Evolutionary conservation across 768 basidiomycete genomes (phyloP).

Genomic region (Candolleomyces efflorescens): DNA sequence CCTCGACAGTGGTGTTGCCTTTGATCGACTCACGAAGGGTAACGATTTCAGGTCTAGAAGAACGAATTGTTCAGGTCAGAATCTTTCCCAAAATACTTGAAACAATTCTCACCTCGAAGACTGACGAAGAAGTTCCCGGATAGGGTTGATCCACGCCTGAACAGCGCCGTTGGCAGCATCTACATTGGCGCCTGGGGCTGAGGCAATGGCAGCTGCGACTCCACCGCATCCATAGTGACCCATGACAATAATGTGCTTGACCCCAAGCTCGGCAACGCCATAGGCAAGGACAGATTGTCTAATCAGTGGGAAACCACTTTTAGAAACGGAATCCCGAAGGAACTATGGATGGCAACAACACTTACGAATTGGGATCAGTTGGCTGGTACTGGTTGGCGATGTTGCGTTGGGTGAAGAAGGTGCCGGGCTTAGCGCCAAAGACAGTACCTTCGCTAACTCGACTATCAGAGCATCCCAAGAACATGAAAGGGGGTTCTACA

Average conservation of each 20-base stretch:
- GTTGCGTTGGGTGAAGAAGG: slow-evolving; percentile 34
- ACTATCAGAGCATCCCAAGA: slow-evolving; percentile 37
- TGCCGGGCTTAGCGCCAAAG: slow-evolving; percentile 35
- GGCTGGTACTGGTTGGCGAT: slow-evolving; percentile 37
- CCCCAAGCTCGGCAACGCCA: slow-evolving; percentile 30
- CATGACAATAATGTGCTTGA: slow-evolving; percentile 39
- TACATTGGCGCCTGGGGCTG: slow-evolving; percentile 15
- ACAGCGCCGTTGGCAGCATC: slow-evolving; percentile 27
- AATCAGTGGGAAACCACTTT: not conserved
- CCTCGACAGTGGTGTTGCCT: slow-evolving; percentile 14
- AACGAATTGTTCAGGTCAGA: not conserved
- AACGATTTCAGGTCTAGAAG: slow-evolving; percentile 28
- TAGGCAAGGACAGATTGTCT: slow-evolving; percentile 35
- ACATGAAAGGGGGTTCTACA: slow-evolving; percentile 30
- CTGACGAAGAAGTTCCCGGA: slow-evolving; percentile 29
- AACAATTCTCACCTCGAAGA: slow-evolving; percentile 24
- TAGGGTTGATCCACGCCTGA: slow-evolving; percentile 37
- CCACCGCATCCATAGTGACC: slow-evolving; percentile 43
- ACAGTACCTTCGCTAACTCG: slow-evolving; percentile 34
- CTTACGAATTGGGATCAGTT: slow-evolving; percentile 32
- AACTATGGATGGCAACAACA: slow-evolving; percentile 1
- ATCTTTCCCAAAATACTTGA: not conserved
- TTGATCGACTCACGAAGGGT: slow-evolving; percentile 23
- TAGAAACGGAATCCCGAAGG: not conserved
- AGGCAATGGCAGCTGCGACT: slow-evolving; percentile 33